phyloP scores from a whole-genome alignment of 192 early-diverging fungal species.

The Podila verticillata region DNA sequence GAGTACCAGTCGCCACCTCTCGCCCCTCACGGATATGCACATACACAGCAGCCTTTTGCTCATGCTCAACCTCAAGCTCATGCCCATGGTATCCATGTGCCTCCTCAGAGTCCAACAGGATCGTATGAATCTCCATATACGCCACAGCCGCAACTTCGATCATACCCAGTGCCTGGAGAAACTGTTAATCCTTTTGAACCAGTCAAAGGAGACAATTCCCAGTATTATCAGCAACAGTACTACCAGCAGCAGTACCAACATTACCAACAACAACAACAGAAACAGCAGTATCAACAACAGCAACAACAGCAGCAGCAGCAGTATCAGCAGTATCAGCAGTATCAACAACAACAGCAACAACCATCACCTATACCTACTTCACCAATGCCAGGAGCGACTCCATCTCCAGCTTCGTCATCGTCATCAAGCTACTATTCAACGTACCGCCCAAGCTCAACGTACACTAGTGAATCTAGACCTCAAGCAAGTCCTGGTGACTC shows the following conservation, averaged over 20 bases:
- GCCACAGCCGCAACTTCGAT: no score
- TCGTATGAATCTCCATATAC: no score
- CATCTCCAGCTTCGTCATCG: slow-evolving; percentile 7
- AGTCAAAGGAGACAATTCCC: neutral
- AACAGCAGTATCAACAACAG: neutral
- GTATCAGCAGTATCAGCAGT: neutral
- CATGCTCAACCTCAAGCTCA: no score
- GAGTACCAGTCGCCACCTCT: no score
- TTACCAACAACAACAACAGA: neutral
- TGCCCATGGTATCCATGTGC: no score
- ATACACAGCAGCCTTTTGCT: no score
- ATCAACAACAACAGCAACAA: slow-evolving; percentile 18
- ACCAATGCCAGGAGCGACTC: slow-evolving; percentile 1
- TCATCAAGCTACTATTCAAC: neutral
- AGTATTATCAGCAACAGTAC: neutral
- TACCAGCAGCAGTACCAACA: neutral
- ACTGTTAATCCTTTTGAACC: neutral
- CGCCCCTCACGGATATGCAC: no score
- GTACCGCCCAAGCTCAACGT: slow-evolving; percentile 15
- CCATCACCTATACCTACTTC: slow-evolving; percentile 7
- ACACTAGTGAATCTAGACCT: neutral
- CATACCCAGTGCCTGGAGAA: no score
- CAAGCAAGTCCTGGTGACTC: neutral
- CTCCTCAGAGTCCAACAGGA: no score
- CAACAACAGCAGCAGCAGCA: slow-evolving; percentile 10